Evolutionary conservation across 257 asterid genomes (phyloP).

Genomic region (Schizonepeta tenuifolia): DNA sequence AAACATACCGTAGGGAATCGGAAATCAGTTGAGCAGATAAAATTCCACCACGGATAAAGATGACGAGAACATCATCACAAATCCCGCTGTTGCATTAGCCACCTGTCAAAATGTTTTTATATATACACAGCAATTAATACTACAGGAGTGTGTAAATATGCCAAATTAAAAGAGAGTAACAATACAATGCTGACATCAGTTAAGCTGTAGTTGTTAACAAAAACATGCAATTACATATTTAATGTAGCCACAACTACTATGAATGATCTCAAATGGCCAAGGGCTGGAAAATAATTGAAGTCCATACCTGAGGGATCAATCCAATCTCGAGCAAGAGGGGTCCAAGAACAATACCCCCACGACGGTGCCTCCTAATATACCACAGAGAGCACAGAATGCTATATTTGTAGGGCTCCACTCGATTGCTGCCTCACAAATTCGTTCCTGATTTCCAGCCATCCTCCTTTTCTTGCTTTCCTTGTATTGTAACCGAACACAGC

Average conservation of each 20-base stretch:
- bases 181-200: not conserved
- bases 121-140: no score
- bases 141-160: not conserved
- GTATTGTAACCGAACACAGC: conserved; percentile 76
- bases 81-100: conserved; percentile 95
- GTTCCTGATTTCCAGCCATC: conserved; percentile 59
- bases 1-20: conserved; percentile 77
- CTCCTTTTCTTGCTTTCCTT: conserved; percentile 87
- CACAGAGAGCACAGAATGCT: conserved; percentile 85
- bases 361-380: conserved; percentile 88
- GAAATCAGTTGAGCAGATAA: conserved; percentile 89
- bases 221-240: no score
- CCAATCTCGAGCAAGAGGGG: conserved; percentile 98
- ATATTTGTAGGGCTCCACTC: conserved; percentile 76
- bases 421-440: conserved; percentile 83
- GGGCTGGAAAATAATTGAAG: not conserved
- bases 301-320: conserved; percentile 85
- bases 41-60: conserved; percentile 98
- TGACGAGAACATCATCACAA: conserved; percentile 98
- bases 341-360: conserved; percentile 96
- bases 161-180: not conserved
- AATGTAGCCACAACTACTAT: not conserved
- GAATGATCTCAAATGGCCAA: not conserved
- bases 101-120: conserved; percentile 65
- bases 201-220: no score